Evolutionary conservation across 2,329 filamentous ascomycete species (phyloP).

Genomic region (Lasiodiplodia gonubiensis): DNA sequence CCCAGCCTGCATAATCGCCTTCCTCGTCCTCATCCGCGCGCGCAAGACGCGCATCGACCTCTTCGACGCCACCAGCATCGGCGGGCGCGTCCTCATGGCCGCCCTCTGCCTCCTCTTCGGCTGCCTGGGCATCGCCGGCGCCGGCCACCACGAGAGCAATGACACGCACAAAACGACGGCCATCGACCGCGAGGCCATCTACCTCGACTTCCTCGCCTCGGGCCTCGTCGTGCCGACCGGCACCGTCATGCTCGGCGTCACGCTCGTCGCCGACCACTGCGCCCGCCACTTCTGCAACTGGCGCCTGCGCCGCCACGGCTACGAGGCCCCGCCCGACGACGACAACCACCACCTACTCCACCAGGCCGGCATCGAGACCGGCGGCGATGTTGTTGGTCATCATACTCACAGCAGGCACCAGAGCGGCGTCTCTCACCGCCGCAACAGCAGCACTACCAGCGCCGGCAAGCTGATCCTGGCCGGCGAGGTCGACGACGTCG

Average conservation of each 20-base stretch:
- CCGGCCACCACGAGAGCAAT: too few relatives aligned
- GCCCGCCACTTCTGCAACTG: constrained; percentile 40
- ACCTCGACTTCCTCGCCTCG: constrained; percentile 39
- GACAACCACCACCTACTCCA: background rate
- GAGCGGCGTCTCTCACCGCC: background rate
- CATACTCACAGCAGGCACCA: background rate
- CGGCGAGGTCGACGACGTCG: constrained; percentile 31
- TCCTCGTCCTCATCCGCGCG: constrained; percentile 47
- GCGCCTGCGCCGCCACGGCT: constrained; percentile 32
- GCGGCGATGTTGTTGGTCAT: too few relatives aligned
- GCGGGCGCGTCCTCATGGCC: constrained; percentile 38
- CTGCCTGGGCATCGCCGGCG: constrained; percentile 36
- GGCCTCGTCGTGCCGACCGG: constrained; percentile 45
- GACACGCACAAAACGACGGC: too few relatives aligned
- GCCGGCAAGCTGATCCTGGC: background rate
- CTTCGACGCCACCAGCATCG: constrained; percentile 48
- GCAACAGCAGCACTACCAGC: background rate
- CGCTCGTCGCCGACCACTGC: constrained; percentile 41
- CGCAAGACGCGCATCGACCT: constrained; percentile 45
- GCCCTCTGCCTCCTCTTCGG: constrained; percentile 41
- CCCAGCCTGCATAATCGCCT: constrained; percentile 43
- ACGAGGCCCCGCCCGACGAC: background rate
- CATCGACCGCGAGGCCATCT: background rate
- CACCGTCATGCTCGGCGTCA: constrained; percentile 43
- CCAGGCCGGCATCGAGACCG: too few relatives aligned